Base-by-base conservation (phyloP, 2,329 filamentous ascomycete genomes). In the Exophiala xenobiotica region DNA sequence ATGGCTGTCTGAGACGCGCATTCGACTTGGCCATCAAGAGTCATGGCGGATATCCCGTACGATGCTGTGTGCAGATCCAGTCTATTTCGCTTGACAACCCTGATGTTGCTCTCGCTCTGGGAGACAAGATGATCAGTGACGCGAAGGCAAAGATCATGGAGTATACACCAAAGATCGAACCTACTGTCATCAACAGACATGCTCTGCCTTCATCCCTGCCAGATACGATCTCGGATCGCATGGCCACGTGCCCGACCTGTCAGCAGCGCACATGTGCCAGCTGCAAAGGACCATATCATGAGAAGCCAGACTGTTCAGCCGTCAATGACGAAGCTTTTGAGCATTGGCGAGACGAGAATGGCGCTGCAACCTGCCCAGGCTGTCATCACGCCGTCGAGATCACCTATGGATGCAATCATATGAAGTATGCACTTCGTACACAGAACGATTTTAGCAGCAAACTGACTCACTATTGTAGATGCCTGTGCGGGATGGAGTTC, bases 321-420 rank as follows among this genome's bases (percentile, higher is more conserved):
- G 31, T 54, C 12, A 54, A 51, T 18, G 47, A 61, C 16, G 53
- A 64, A 35, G 60, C 61, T 12, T 49, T 68, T 18, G 71, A 88
- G 3, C 77, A 81, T 46, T 76, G 86, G 56, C 83, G 83, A 6
- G 81, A 82, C 59, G 75, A 83, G 16, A 76, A 84, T 45, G 85
- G 86, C 20, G 90, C 86, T 83, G 84, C 88, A 67, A 77, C 82
- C 38, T 96, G 90, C 67, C 85, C 83, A 64, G 82, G 77, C 57
- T 95, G 90, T 70, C 81, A 79, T 57, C 76, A 80, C 35, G 77
- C 67, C n/a, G 58, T 69, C 12, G 61, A 68, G 49, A 53, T 69
- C 8, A 51, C 45, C 11, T 47, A 49, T 6, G 67, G 65, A 3
- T 69, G 67, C 53, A 65, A 66, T 24, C 65, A 69, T 45, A 69